phyloP scores from a whole-genome alignment of 441 rosid genomes.

The Bruguiera hainesii region DNA sequence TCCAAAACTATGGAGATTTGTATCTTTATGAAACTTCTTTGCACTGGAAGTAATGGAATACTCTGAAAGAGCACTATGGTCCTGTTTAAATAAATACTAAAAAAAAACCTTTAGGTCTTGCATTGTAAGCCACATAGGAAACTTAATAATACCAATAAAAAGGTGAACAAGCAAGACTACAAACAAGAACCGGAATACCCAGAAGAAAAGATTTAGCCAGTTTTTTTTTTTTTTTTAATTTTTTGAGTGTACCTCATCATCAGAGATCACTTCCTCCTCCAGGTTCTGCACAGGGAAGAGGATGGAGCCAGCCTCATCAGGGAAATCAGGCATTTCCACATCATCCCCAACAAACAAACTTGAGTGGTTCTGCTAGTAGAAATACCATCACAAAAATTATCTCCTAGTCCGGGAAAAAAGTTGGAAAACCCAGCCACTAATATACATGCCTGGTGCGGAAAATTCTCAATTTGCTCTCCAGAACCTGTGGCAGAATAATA shows the following conservation, averaged over 20 bases:
- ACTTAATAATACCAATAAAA: neutral
- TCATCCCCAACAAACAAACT: slow-evolving; percentile 43
- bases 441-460: slow-evolving; percentile 38
- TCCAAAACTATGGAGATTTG: slow-evolving; percentile 18
- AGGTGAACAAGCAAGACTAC: neutral
- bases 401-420: neutral
- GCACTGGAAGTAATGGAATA: slow-evolving; percentile 16
- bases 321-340: slow-evolving; percentile 64
- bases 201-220: neutral
- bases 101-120: neutral
- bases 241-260: slow-evolving; percentile 46
- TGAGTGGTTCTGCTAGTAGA: slow-evolving; percentile 30
- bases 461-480: slow-evolving; percentile 15
- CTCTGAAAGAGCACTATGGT: slow-evolving; percentile 16
- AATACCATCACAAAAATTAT: slow-evolving; percentile 15
- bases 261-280: slow-evolving; percentile 37
- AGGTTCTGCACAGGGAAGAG: slow-evolving; percentile 25
- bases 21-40: slow-evolving; percentile 21
- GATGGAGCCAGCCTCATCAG: slow-evolving; percentile 29
- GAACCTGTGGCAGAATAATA: slow-evolving; percentile 25
- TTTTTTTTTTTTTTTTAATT: no score
- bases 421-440: slow-evolving; percentile 1
- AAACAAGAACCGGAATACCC: neutral
- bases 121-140: neutral
- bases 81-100: slow-evolving; percentile 24